Conservation (phyloP, 169 alveolate species). For the Toxoplasma gondii region DNA sequence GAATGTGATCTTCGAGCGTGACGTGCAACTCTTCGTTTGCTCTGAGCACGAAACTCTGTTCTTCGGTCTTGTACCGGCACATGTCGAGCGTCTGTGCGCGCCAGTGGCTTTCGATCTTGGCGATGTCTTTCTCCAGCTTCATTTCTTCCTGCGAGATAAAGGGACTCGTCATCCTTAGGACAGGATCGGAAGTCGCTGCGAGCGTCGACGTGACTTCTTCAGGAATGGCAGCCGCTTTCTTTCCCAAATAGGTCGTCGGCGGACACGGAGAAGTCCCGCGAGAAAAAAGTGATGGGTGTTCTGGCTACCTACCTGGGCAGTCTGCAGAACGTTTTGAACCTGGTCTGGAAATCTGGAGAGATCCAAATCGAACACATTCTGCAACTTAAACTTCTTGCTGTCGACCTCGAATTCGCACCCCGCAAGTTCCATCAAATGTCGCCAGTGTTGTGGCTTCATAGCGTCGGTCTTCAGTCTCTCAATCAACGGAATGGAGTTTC, state of each 20-base stretch:
- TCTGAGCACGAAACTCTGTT: constrained; percentile 84
- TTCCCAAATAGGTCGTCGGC: too few species aligned
- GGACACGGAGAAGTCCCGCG: too few species aligned
- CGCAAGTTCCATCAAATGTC: constrained; percentile 77
- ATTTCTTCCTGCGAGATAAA: constrained; percentile 68
- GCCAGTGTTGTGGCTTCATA: constrained; percentile 93
- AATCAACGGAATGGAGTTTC: constrained; percentile 88
- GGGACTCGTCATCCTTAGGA: too few species aligned
- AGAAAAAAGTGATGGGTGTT: too few species aligned
- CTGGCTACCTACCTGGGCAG: constrained; percentile 79
- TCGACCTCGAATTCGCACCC: constrained; percentile 78
- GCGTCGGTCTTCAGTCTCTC: constrained; percentile 89
- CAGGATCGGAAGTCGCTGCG: neutral
- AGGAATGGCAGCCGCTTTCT: too few species aligned
- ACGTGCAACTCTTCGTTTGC: constrained; percentile 89
- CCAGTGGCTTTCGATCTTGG: constrained; percentile 89
- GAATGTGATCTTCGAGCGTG: constrained; percentile 90
- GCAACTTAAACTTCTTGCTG: constrained; percentile 82
- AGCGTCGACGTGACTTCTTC: too few species aligned
- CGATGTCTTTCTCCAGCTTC: constrained; percentile 88
- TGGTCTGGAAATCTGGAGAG: constrained; percentile 88
- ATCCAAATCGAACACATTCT: constrained; percentile 87
- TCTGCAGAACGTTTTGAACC: constrained; percentile 91
- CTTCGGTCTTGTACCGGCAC: constrained; percentile 84
- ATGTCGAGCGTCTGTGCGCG: constrained; percentile 84